Percentiles rank a stretch among this genome's conserved stretches.
phyloP scores from a whole-genome alignment of 108 stramenopile species.

The Skeletonema menzelii region DNA sequence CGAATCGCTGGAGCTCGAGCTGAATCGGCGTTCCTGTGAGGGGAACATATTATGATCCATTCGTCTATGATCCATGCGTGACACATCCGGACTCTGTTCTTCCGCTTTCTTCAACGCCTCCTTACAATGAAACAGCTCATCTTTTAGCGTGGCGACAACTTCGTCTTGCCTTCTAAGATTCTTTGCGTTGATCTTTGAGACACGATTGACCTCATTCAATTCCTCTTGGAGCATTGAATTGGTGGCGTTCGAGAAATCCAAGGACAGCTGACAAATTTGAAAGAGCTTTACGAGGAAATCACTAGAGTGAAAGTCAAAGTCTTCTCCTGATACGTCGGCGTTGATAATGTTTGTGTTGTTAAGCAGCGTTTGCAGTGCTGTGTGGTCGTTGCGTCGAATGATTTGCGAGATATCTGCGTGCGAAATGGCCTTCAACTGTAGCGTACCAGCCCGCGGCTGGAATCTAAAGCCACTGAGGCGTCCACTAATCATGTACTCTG shows the following conservation, averaged over 20 bases:
- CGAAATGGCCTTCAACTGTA: background rate
- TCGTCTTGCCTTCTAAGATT: conserved; percentile 27
- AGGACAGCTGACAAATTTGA: conserved; percentile 53
- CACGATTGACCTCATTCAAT: conserved; percentile 47
- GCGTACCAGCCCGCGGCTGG: background rate
- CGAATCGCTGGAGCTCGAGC: background rate
- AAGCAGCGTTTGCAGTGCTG: background rate
- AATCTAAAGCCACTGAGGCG: background rate
- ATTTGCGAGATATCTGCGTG: background rate
- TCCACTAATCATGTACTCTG: background rate
- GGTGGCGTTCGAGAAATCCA: conserved; percentile 63
- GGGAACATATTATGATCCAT: conserved; percentile 11
- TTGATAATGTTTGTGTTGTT: conserved; percentile 49
- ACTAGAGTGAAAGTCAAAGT: conserved; percentile 53
- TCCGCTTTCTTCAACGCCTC: conserved; percentile 12
- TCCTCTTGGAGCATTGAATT: conserved; percentile 57
- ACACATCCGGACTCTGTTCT: background rate
- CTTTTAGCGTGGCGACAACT: conserved; percentile 22
- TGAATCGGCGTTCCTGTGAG: conserved; percentile 25
- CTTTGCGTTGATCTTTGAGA: conserved; percentile 16
- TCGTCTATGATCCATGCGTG: conserved; percentile 3
- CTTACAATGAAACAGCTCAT: conserved; percentile 18
- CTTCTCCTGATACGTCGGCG: conserved; percentile 53
- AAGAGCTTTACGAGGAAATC: conserved; percentile 63
- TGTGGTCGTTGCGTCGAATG: background rate